Base-by-base conservation (phyloP, 306 rosid species). In the Corylus heterophylla region DNA sequence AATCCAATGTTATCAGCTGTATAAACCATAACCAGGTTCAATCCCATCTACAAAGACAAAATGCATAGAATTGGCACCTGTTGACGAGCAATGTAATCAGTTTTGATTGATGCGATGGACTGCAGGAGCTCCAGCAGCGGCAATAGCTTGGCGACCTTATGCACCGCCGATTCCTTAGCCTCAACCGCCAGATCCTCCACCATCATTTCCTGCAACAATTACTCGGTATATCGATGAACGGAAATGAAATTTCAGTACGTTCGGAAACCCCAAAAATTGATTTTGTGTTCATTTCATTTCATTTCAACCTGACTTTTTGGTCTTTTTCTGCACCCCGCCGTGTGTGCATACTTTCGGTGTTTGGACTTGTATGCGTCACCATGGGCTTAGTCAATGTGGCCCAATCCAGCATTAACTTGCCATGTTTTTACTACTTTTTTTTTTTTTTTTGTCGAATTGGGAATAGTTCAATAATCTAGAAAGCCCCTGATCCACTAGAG, bases 21-120 rank as follows among this genome's bases (percentile, higher is more conserved):
- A 22, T 22, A 59, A 58, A 58, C 35, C 66, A 59, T 7, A 59
- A 59, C 11, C 66, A 59, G 66, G 3, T 20, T 59, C 13, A 59
- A 59, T 37, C 39, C 44, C 44, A 79, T 67, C n/a, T 49, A 69
- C 27, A 27, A 1, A 31, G 25, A 16, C 11, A 48, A 79, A 82
- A 0, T n/a, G 78, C 75, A 76, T 59, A 2, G 73, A 70, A 78
- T 48, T 2, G 75, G 18, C 12, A 94, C 98, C 97, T 95, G 98
- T 82, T 95, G 98, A 81, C 98, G 98, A 14, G 97, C 84, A 85
- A 91, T 88, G 87, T 95, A 95, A 84, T 95, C 96, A 17, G 99
- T 94, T 77, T 95, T 95, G 83, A 95, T 89, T 47, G 99, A 93
- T 18, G 94, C 75, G 35, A 95, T 95, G 71, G 99, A 93, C 61